Evolutionary conservation across 2,329 filamentous ascomycete genomes (phyloP).

Genomic region (Fusarium pseudocircinatum): DNA sequence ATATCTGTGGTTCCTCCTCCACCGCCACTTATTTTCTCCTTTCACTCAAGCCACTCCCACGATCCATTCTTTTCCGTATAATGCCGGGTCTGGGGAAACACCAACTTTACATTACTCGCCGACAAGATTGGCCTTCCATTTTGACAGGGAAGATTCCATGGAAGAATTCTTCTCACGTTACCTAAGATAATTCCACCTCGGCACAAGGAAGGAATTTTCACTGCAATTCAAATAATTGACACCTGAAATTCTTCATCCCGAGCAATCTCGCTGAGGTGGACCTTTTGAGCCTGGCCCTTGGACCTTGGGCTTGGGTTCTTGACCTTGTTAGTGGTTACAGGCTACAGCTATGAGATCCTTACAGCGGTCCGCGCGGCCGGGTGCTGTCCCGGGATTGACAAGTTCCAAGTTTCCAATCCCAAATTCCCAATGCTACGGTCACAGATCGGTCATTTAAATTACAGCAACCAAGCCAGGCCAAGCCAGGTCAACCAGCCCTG

Average conservation of each 20-base stretch:
- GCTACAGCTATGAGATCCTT: background rate
- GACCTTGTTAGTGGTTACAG: background rate
- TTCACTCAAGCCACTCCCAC: slow-evolving; percentile 17
- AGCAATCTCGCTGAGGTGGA: slow-evolving; percentile 33
- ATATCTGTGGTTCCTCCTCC: background rate
- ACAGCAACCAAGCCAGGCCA: background rate
- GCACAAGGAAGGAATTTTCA: background rate
- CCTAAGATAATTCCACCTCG: slow-evolving; percentile 12
- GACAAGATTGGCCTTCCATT: slow-evolving; percentile 7
- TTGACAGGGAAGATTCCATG: slow-evolving; percentile 32
- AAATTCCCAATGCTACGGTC: slow-evolving; percentile 22
- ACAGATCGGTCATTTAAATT: slow-evolving; percentile 19
- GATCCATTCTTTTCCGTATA: slow-evolving; percentile 19
- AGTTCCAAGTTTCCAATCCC: slow-evolving; percentile 20
- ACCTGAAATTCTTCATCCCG: slow-evolving; percentile 13
- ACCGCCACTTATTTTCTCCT: background rate
- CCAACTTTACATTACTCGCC: slow-evolving; percentile 15
- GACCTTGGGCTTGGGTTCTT: background rate
- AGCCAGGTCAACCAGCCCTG: background rate
- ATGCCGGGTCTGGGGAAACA: slow-evolving; percentile 34
- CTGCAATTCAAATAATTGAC: slow-evolving; percentile 2
- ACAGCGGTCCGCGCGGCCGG: slow-evolving; percentile 20
- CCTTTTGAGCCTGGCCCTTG: slow-evolving; percentile 2
- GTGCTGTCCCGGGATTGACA: slow-evolving; percentile 5
- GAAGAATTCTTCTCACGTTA: slow-evolving; percentile 12